phyloP scores from a whole-genome alignment of 1,284 basidiomycete species.

The Stygiomarasmius scandens region DNA sequence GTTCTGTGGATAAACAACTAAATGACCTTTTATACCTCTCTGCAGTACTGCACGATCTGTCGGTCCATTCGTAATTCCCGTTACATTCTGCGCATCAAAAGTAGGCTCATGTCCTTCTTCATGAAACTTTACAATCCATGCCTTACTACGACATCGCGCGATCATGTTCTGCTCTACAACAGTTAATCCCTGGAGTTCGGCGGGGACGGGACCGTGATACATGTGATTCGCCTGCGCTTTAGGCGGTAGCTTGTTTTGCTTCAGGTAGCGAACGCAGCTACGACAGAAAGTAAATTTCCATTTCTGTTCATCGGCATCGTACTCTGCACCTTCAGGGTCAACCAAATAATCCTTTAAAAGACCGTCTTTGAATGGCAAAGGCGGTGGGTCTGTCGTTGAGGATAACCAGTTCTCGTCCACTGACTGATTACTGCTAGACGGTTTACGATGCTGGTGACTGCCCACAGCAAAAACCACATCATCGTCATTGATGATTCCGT shows the following conservation, averaged over 20 bases:
- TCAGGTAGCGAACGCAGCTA: background rate
- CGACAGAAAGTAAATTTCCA: background rate
- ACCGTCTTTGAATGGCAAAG: no score
- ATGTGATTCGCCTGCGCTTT: background rate
- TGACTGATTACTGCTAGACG: no score
- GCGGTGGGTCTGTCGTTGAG: no score
- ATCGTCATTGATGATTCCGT: no score
- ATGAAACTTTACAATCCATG: background rate
- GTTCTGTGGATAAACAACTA: conserved; percentile 6
- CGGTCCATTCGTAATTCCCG: no score
- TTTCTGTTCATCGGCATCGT: no score
- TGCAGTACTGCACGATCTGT: no score
- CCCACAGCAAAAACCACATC: no score
- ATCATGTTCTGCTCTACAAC: conserved; percentile 12
- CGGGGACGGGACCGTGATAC: background rate
- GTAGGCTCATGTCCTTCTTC: background rate
- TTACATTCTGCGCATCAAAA: no score
- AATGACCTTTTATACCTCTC: conserved; percentile 6
- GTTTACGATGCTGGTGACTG: no score
- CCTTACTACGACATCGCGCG: background rate
- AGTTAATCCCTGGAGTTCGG: background rate
- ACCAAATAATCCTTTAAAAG: no score
- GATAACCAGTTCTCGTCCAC: no score
- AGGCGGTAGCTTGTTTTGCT: background rate
- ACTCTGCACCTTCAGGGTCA: background rate